Conservation (phyloP, 768 basidiomycete species). For the Lactarius indigo region DNA sequence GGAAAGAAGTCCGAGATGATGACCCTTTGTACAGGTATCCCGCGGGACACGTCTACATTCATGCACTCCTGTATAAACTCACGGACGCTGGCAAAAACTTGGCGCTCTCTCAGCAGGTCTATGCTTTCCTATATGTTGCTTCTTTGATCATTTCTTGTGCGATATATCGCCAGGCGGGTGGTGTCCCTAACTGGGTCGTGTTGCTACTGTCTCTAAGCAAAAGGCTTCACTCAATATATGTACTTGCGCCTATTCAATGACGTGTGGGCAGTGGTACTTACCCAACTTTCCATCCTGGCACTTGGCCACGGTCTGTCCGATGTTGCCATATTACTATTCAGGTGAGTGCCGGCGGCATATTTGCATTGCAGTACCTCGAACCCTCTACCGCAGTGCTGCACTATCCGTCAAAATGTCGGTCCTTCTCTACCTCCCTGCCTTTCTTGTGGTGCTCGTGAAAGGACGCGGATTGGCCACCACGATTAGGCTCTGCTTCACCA, state of each 20-base stretch:
- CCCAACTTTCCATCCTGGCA: slow-evolving; percentile 64
- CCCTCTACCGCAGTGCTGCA: slow-evolving; percentile 51
- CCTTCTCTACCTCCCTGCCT: slow-evolving; percentile 84
- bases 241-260: slow-evolving; percentile 94
- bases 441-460: slow-evolving; percentile 79
- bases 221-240: slow-evolving; percentile 89
- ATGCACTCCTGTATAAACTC: slow-evolving; percentile 61
- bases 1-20: neutral
- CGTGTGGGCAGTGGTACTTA: slow-evolving; percentile 72
- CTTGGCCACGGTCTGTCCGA: slow-evolving; percentile 59
- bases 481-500: slow-evolving; percentile 44
- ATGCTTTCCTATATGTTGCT: slow-evolving; percentile 65
- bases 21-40: slow-evolving; percentile 65
- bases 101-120: slow-evolving; percentile 69
- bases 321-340: slow-evolving; percentile 63
- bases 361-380: slow-evolving; percentile 8
- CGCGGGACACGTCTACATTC: slow-evolving; percentile 86
- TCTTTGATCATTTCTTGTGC: slow-evolving; percentile 61
- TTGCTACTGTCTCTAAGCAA: slow-evolving; percentile 83
- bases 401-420: slow-evolving; percentile 95
- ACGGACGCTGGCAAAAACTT: slow-evolving; percentile 62
- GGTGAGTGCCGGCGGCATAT: slow-evolving; percentile 43
- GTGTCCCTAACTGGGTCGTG: slow-evolving; percentile 67
- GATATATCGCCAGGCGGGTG: slow-evolving; percentile 62
- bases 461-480: slow-evolving; percentile 56